Conservation (phyloP, 768 basidiomycete species). For the Neoboletus magnificus region DNA sequence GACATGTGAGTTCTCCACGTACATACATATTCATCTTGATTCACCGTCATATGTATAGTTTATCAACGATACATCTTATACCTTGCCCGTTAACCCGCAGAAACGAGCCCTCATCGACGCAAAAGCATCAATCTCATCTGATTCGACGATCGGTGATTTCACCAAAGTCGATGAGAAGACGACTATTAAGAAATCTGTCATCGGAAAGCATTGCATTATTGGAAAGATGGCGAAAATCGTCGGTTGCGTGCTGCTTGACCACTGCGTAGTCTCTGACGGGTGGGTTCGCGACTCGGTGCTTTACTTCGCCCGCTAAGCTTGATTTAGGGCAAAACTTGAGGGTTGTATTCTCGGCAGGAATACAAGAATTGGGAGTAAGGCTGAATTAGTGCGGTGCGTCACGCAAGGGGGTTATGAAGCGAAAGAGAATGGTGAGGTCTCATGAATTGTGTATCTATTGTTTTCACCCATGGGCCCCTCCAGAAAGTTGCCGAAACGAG, state of each 20-base stretch:
- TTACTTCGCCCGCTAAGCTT: constrained; percentile 2
- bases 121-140: constrained; percentile 78
- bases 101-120: constrained; percentile 70
- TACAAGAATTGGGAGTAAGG: constrained; percentile 68
- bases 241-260: constrained; percentile 83
- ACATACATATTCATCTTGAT: background rate
- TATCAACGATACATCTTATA: constrained; percentile 48
- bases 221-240: constrained; percentile 81
- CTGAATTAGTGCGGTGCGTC: constrained; percentile 63
- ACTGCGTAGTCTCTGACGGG: constrained; percentile 88
- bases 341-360: constrained; percentile 72
- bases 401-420: constrained; percentile 81
- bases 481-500: constrained; percentile 56
- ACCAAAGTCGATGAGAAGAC: constrained; percentile 79
- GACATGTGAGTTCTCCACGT: constrained; percentile 50
- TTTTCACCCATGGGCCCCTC: background rate
- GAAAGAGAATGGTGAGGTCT: constrained; percentile 49
- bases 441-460: background rate
- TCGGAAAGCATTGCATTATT: constrained; percentile 81
- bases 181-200: constrained; percentile 73
- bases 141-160: constrained; percentile 79
- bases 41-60: constrained; percentile 35
- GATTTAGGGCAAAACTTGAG: constrained; percentile 66
- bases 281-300: constrained; percentile 24
- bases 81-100: constrained; percentile 57